Percentiles rank a stretch among this genome's conserved stretches.
phyloP scores from a whole-genome alignment of 108 stramenopile genomes.

The Skeletonema menzelii region DNA sequence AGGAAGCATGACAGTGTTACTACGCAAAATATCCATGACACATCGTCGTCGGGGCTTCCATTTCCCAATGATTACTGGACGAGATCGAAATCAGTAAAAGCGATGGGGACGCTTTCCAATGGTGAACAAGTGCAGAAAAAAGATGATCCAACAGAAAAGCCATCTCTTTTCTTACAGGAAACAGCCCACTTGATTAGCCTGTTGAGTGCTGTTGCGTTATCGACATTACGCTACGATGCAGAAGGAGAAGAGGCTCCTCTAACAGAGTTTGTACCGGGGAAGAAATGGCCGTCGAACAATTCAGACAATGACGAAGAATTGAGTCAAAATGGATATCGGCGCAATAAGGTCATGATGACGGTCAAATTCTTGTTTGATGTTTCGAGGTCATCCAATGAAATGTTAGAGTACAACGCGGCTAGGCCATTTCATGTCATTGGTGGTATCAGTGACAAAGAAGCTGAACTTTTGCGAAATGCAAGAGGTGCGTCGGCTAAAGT shows the following conservation, averaged over 20 bases:
- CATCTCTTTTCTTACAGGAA: slow-evolving; percentile 76
- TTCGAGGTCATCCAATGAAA: slow-evolving; percentile 43
- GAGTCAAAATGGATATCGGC: background rate
- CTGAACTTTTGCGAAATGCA: slow-evolving; percentile 58
- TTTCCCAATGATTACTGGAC: slow-evolving; percentile 7
- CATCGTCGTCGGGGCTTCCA: background rate
- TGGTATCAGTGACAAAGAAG: slow-evolving; percentile 66
- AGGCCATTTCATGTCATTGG: slow-evolving; percentile 79
- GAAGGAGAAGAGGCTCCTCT: slow-evolving; percentile 70
- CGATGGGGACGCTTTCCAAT: background rate
- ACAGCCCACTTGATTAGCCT: slow-evolving; percentile 66
- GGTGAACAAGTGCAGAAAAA: background rate
- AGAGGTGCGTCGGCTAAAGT: slow-evolving; percentile 77
- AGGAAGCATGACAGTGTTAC: no score
- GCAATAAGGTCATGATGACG: background rate
- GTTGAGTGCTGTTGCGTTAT: slow-evolving; percentile 66
- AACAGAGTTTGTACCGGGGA: slow-evolving; percentile 51
- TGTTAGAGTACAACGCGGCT: slow-evolving; percentile 67
- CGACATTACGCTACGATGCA: slow-evolving; percentile 68
- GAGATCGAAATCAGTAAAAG: background rate
- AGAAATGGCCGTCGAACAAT: slow-evolving; percentile 59
- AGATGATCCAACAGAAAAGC: background rate
- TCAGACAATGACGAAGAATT: slow-evolving; percentile 52
- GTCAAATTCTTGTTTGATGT: slow-evolving; percentile 53
- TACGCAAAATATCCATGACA: slow-evolving; percentile 1